Conservation (phyloP, 169 alveolate genomes). For the Cryptosporidium baileyi region DNA sequence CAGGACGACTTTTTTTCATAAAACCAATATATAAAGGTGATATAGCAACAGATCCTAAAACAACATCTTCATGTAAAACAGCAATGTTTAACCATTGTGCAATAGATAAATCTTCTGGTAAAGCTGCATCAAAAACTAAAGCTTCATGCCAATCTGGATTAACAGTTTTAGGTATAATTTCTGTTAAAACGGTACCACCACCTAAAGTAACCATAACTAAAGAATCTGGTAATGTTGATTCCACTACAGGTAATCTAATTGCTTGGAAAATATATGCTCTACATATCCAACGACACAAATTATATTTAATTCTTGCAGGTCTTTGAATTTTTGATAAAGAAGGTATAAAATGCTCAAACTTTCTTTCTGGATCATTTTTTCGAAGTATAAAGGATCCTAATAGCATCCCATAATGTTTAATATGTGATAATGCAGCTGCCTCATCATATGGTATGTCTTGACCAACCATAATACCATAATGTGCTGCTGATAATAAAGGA, state of each 20-base stretch:
- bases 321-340: conserved; percentile 24
- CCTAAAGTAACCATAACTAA: conserved; percentile 66
- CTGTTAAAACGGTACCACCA: conserved; percentile 67
- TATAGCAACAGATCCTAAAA: conserved; percentile 59
- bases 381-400: conserved; percentile 56
- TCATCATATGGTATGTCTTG: conserved; percentile 69
- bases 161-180: conserved; percentile 61
- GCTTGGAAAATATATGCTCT: conserved; percentile 68
- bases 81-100: conserved; percentile 69
- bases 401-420: conserved; percentile 66
- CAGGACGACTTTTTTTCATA: conserved; percentile 66
- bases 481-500: conserved; percentile 66
- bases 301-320: conserved; percentile 57
- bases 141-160: conserved; percentile 71
- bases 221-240: conserved; percentile 59
- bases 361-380: conserved; percentile 39
- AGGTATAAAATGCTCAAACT: conserved; percentile 44
- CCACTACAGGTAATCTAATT: conserved; percentile 65
- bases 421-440: conserved; percentile 67
- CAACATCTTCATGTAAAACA: conserved; percentile 62
- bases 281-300: conserved; percentile 65
- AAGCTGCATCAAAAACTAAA: conserved; percentile 66
- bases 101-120: conserved; percentile 69
- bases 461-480: conserved; percentile 67
- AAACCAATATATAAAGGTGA: conserved; percentile 68